phyloP scores from a whole-genome alignment of 2,329 filamentous ascomycete genomes.

The Exophiala aquamarina region DNA sequence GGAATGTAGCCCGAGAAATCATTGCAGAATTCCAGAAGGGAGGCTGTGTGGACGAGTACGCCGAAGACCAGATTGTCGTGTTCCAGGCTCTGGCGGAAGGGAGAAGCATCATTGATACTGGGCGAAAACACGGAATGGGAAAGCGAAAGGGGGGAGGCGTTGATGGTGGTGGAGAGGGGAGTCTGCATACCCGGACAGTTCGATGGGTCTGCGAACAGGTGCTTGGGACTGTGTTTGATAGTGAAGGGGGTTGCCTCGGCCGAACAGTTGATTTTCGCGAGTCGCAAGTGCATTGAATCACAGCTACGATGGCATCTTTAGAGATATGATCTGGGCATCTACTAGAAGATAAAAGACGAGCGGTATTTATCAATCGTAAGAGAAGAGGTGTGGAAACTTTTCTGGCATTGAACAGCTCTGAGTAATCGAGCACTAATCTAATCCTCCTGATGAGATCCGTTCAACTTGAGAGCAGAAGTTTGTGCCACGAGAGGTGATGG shows the following conservation, averaged over 20 bases:
- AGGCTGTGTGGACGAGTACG: constrained; percentile 54
- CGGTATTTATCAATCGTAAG: no score
- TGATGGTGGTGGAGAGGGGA: constrained; percentile 20
- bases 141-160: constrained; percentile 10
- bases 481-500: no score
- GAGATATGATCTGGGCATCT: no score
- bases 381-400: no score
- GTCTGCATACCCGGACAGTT: constrained; percentile 44
- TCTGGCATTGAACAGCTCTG: no score
- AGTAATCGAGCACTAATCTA: no score
- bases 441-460: no score
- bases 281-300: no score
- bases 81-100: constrained; percentile 58
- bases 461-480: no score
- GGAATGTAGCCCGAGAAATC: constrained; percentile 47
- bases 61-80: constrained; percentile 60
- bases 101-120: constrained; percentile 33
- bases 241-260: constrained; percentile 11
- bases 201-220: constrained; percentile 45
- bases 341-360: no score
- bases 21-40: constrained; percentile 46
- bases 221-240: constrained; percentile 28
- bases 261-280: not conserved
- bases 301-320: no score
- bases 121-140: constrained; percentile 15